A percentile compares a stretch with the other conserved stretches of the same genome.
Conservation (phyloP, 2,329 filamentous ascomycete genomes). For the Chaetomium olivaceum region DNA sequence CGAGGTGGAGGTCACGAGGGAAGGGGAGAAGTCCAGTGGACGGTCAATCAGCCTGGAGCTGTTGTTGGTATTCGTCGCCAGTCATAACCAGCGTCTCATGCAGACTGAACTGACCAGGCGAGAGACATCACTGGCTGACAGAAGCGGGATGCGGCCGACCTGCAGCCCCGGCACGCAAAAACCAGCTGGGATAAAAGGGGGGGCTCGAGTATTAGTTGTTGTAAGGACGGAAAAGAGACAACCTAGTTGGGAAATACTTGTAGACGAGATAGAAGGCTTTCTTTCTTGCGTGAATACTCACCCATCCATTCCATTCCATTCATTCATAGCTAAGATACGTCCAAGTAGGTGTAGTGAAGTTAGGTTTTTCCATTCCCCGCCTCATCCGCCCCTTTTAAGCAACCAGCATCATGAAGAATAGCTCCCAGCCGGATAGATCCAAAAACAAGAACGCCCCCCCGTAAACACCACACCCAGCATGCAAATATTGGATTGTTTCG, state of each 20-base stretch:
- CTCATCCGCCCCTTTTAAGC: neutral
- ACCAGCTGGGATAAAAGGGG: neutral
- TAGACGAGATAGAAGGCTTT: neutral
- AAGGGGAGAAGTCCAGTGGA: too few relatives aligned
- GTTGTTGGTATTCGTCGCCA: too few relatives aligned
- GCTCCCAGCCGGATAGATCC: slow-evolving; percentile 1
- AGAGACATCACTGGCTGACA: neutral
- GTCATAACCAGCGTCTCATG: neutral
- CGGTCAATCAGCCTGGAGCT: too few relatives aligned
- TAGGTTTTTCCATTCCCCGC: neutral
- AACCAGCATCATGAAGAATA: neutral
- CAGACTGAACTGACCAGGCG: neutral
- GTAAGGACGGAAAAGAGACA: neutral
- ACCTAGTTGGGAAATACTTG: neutral
- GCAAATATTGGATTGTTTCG: neutral
- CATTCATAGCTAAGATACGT: slow-evolving; percentile 7
- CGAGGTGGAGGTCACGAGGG: too few relatives aligned
- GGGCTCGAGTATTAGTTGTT: too few relatives aligned
- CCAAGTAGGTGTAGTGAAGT: neutral
- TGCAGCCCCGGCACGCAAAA: slow-evolving; percentile 17
- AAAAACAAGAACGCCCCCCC: slow-evolving; percentile 4
- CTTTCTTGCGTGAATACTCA: neutral
- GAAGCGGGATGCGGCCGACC: slow-evolving; percentile 17
- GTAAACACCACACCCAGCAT: neutral
- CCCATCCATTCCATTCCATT: neutral